Base-by-base conservation (phyloP, 2,329 filamentous ascomycete species). In the Ophiobolus disseminans region DNA sequence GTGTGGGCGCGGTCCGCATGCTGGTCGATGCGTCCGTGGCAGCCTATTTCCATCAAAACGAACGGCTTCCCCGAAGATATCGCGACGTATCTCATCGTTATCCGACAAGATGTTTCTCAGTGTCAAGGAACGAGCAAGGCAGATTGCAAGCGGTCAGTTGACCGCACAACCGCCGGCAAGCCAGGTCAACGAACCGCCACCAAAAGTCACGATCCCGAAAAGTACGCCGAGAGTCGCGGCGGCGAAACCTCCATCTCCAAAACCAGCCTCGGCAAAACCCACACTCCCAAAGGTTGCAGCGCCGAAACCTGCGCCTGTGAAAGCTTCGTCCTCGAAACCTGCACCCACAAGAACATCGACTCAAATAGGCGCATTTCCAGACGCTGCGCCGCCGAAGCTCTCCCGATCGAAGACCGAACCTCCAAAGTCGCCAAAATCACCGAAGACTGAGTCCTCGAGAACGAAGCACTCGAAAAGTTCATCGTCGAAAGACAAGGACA, bases 101-200 rank as follows among this genome's bases (percentile, higher is more conserved):
- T 28, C 22, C 30, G 39, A 48, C 48, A 52, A 48, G 20, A 60
- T 60, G 57, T 61, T 59, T 45, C 50, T 55, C 47, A 58, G 58
- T 40, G 58, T 61, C 14, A 62, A 59, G 46, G 56, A 62, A 45
- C 46, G 58, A 52, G 44, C 36, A 21, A 25, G 44, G 28, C 36
- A 40, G 34, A 53, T 53, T 23, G 41, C 45, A 10, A 50, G 31
- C 20, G 46, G 50, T 4, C 50, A 49, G 38, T 49, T 46, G 45
- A 28, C 41, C 16, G 31, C 35, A 21, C 36, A 43, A 36, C 34
- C 35, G 9, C 49, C 49, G 26, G 42, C 48, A n/a, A 43, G 42
- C 19, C 36, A 52, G 45, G 10, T 45, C 42, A 37, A 50, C 39
- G 36, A 48, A 42, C 35, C 48, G 23, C 30, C 43, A 3, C 36